Base-by-base conservation (phyloP, 1,139 yeast species). In the Yamadazyma songkhlaensis region DNA sequence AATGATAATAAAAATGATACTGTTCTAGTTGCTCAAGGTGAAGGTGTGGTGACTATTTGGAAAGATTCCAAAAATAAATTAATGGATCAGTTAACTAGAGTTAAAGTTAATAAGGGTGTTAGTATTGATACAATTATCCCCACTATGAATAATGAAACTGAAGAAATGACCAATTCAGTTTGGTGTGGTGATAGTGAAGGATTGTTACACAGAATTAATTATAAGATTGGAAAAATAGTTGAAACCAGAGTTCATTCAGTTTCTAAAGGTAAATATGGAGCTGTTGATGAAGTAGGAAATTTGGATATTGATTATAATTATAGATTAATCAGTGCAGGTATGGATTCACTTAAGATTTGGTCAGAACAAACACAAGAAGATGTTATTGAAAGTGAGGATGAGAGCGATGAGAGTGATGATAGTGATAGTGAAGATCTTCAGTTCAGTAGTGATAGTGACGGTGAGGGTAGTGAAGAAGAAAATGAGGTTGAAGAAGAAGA, bases 11-110 rank as follows among this genome's bases (percentile, higher is more conserved):
- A 74, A 27, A 82, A 78, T 42, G 88, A 82, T 31, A 68, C 76
- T 3, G 80, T 81, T 3, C 68, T 82, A 14, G 85, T 84, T 0
- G 81, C 90, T 51, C 90, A 89, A 80, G 90, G 95, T 3, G 95
- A 85, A 55, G 97, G 97, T 2, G 77, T 88, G n/a, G 73, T 88
- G 6, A 88, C 97, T 0, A 69, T 85, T n/a, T 92, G 97, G 98
- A 81, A 79, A 48, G 79, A 83, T 30, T 70, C 77, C 29, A 77
- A 77, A 55, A 84, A 83, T 53, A 72, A 72, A 36, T 74, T 83
- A 50, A 72, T 69, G 46, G 97, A 90, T 59, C 97, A 89, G 59
- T 71, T 88, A 37, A 76, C 86, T n/a, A 70, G 97, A 40, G 76
- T 90, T 13, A 79, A 81, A 44, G 71, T 90, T 7, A 72, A 80